Evolutionary conservation across 1,284 basidiomycete genomes (phyloP), one percentile per base, ranked within the genome.

Genomic region (Moesziomyces parantarcticus): DNA sequence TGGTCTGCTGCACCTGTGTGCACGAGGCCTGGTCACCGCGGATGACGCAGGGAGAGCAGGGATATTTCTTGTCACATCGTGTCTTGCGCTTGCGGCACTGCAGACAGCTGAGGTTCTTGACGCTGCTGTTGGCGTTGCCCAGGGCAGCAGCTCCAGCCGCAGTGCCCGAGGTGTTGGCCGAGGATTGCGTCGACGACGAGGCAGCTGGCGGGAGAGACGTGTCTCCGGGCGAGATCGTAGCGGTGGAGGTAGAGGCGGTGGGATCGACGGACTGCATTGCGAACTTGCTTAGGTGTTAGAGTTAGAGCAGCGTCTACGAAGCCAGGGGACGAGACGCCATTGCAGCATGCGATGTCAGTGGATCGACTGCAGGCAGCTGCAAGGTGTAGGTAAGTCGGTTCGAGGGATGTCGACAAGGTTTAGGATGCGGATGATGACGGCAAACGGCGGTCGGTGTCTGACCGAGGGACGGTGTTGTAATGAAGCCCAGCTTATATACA

Each of bases 21-120:
- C 68, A 71, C 4, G 54, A 65, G 13, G 62, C 36, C 9, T 58
- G 53, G 22, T 71, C 68, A 21, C 68, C 62, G 22, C 68, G 62
- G 53, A 71, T 71, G 51, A 65, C 58, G 49, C 68, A 71, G 6
- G 68, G 68, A 18, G 68, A 71, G 42, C 68, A 71, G 16, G 68
- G 68, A 22, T 71, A 71, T 47, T 71, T 71, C 42, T 65, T 65
- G 34, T 71, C 68, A 23, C 68, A 71, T 58, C 68, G 51, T 11
- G 68, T 71, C 49, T 71, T 71, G 62, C 68, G 68, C 29, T 62
- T 71, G 48, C 68, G 68, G 51, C 68, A 71, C 49, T 71, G 62
- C 18, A 71, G 51, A 42, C 68, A 71, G 52, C 68, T 71, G 50
- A 71, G 68, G 23, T 65, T 71, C 46, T 71, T 71, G 54, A 65